These are phyloP conservation scores for Sporothrix protearum DNA, from an alignment of 2,329 filamentous ascomycete species.

Conservation along the genomic window DNA sequence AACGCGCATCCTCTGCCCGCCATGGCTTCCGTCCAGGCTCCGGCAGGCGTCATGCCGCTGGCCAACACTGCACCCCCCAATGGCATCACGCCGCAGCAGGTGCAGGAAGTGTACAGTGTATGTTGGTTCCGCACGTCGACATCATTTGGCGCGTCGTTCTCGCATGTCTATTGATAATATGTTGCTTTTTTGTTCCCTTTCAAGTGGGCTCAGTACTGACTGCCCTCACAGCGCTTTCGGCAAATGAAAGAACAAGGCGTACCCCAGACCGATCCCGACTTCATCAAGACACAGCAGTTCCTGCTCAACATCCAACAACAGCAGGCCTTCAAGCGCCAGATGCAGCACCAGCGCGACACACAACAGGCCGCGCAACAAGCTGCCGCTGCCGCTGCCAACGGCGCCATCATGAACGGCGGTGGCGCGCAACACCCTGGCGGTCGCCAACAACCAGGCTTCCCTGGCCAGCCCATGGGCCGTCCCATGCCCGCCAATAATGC, in stretches of 20 bases:
- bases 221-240: slow-evolving; percentile 68
- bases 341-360: slow-evolving; percentile 44
- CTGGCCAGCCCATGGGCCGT: slow-evolving; percentile 26
- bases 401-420: slow-evolving; percentile 29
- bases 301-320: slow-evolving; percentile 59
- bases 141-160: background rate
- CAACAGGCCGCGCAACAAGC: slow-evolving; percentile 24
- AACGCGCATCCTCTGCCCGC: slow-evolving; percentile 32
- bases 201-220: too few relatives aligned
- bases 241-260: slow-evolving; percentile 85
- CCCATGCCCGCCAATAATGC: slow-evolving; percentile 11
- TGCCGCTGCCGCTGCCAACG: slow-evolving; percentile 46
- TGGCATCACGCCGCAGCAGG: slow-evolving; percentile 70
- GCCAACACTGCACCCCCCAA: slow-evolving; percentile 60
- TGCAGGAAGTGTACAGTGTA: slow-evolving; percentile 62
- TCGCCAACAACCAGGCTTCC: slow-evolving; percentile 37
- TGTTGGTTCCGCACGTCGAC: background rate
- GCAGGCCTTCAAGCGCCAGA: slow-evolving; percentile 32
- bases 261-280: slow-evolving; percentile 78
- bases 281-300: slow-evolving; percentile 74
- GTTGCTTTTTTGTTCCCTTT: background rate
- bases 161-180: too few relatives aligned
- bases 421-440: slow-evolving; percentile 32
- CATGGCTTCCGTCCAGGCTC: slow-evolving; percentile 79
- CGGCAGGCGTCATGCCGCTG: slow-evolving; percentile 61